Evolutionary conservation across 208 protist genomes (phyloP).

Genomic region (Trypanosoma conorhini): DNA sequence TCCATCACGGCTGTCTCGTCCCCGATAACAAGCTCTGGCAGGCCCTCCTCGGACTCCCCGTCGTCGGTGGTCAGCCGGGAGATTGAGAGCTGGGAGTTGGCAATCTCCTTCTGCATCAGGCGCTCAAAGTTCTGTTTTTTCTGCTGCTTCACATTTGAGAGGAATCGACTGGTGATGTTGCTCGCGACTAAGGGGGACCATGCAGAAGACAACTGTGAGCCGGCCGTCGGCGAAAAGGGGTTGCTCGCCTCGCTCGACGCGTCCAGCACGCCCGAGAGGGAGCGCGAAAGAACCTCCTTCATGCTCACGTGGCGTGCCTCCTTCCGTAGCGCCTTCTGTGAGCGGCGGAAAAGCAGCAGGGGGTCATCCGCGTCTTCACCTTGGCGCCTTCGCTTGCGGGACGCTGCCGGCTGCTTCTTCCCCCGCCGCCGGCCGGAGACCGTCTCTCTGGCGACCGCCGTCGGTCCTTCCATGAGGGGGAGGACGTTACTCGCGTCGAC

Average conservation of each 20-base stretch:
- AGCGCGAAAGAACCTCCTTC: constrained; percentile 58
- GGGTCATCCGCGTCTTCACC: constrained; percentile 29
- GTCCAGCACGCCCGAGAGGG: constrained; percentile 16
- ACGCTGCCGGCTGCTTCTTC: constrained; percentile 16
- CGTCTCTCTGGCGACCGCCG: not conserved
- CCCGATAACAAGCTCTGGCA: constrained; percentile 60
- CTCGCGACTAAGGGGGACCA: constrained; percentile 64
- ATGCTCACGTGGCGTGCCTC: constrained; percentile 66
- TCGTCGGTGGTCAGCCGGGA: constrained; percentile 18
- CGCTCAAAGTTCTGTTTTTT: constrained; percentile 60
- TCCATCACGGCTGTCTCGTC: constrained; percentile 43
- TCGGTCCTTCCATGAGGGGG: not conserved
- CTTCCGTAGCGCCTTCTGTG: constrained; percentile 64
- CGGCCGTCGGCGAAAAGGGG: constrained; percentile 28
- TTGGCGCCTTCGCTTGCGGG: constrained; percentile 9
- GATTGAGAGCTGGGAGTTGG: constrained; percentile 40
- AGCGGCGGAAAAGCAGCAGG: constrained; percentile 53
- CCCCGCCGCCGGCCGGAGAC: not conserved
- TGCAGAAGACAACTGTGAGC: constrained; percentile 34
- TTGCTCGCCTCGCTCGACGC: constrained; percentile 16
- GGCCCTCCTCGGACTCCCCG: not conserved
- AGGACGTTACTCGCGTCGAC: not conserved
- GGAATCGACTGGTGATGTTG: constrained; percentile 76
- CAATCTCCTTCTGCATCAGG: constrained; percentile 60
- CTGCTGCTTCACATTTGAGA: constrained; percentile 60